phyloP scores from a whole-genome alignment of 371 early-diverging fungal species.

The Fennellomyces sp. region DNA sequence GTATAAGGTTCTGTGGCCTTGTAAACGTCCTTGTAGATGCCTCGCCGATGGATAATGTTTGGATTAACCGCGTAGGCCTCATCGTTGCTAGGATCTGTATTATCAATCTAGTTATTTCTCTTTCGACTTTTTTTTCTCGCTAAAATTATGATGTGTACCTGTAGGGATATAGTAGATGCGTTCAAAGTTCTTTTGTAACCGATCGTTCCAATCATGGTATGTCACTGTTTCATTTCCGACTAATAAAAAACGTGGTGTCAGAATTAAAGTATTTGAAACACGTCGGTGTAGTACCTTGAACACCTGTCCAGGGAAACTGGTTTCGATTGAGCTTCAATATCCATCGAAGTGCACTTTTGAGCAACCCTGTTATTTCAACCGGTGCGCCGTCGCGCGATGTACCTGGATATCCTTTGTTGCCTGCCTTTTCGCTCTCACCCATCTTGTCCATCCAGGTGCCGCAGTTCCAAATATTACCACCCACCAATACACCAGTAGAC shows the following conservation, averaged over 20 bases:
- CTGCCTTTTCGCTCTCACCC: conserved; percentile 94
- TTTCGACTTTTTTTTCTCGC: too few relatives aligned
- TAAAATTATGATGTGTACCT: too few relatives aligned
- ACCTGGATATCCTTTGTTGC: conserved; percentile 88
- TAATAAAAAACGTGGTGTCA: conserved; percentile 19
- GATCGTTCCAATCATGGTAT: conserved; percentile 78
- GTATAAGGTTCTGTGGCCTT: conserved; percentile 73
- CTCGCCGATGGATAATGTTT: conserved; percentile 84
- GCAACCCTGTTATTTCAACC: conserved; percentile 90
- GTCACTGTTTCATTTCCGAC: conserved; percentile 38
- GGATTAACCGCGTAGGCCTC: conserved; percentile 62
- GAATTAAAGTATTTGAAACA: conserved; percentile 16
- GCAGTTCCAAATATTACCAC: conserved; percentile 94
- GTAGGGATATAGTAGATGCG: conserved; percentile 85
- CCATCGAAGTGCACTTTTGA: conserved; percentile 88
- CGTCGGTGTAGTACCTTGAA: conserved; percentile 39
- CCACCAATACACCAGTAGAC: conserved; percentile 79
- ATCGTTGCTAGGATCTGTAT: conserved; percentile 54
- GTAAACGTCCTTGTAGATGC: conserved; percentile 93
- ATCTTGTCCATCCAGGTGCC: conserved; percentile 99
- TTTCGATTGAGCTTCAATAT: conserved; percentile 53
- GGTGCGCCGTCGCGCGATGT: conserved; percentile 95
- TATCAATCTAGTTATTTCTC: too few relatives aligned
- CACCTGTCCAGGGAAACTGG: conserved; percentile 47
- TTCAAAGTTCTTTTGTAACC: conserved; percentile 85